Evolutionary conservation across 805 yeast species (phyloP), one percentile per base, ranked within the genome.

Genomic region (Cyberlindnera lachancei): DNA sequence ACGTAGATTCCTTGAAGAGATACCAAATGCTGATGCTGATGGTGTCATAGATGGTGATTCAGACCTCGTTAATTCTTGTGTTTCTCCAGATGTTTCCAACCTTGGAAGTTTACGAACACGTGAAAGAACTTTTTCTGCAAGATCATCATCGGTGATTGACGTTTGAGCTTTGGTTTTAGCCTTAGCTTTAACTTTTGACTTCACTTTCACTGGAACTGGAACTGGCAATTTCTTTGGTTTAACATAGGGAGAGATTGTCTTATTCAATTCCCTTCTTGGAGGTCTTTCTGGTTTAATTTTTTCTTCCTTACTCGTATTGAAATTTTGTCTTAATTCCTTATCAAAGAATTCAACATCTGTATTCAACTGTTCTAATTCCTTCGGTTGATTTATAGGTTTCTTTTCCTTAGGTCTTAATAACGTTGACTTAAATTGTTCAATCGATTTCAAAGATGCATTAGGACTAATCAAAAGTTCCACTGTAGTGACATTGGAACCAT

Each of bases 301-400:
- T 3, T 38, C 40, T 5, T 40, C 46, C n/a, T n/a, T n/a, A n/a
- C n/a, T n/a, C n/a, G n/a, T n/a, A n/a, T n/a, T n/a, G n/a, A n/a
- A n/a, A n/a, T n/a, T n/a, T n/a, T n/a, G n/a, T 15, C 49, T 36
- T 8, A 45, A 28, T 21, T 44, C 51, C 18, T 39, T 36, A 25
- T 47, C 52, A 34, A 44, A 49, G 37, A 49, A 49, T n/a, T 48
- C 54, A 24, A 49, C 36, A 17, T 48, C 52, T 4, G 38, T 38
- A 11, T 34, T 34, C 12, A 46, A 34, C 27, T 49, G 50, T 25
- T 42, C 41, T 5, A 41, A 24, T 17, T 35, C 31, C 15, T 16
- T 27, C 4, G 14, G 9, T 23, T 23, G 6, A 17, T 17, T 18
- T 30, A 33, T 27, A 15, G 12, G 6, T 34, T 35, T 14, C 25